Base-by-base conservation (phyloP, 768 basidiomycete species). In the Kwoniella shandongensis region DNA sequence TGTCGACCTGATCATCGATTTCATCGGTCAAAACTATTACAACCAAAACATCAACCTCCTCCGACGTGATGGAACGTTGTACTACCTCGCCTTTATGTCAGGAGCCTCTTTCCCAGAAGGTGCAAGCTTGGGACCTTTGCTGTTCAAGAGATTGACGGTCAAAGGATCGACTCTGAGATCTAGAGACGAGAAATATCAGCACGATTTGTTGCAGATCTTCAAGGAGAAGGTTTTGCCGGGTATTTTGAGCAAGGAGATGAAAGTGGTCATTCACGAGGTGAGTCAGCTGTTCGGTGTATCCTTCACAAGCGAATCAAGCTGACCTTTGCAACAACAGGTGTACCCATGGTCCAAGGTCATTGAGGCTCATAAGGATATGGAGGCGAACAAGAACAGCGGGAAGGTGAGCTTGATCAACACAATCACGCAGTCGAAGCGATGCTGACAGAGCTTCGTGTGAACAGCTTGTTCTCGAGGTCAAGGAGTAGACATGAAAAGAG, bases 121-220 rank as follows among this genome's bases (percentile, higher is more conserved):
- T 8, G 59, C 70, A 2, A 59, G 86, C 73, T 78, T 96, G 44
- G 67, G 66, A 4, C 85, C 85, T 10, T 83, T 96, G 51, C 79
- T 94, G 55, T 85, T 80, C 76, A 97, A 93, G 78, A 85, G 91
- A 17, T 83, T 96, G 48, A 85, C 86, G 23, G 86, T 97, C 48
- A 86, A 91, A 76, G 91, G 92, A 20, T 89, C 89, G 20, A 94
- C 91, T 1, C 79, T 96, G 27, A 85, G 91, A 22, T 84, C 86
- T 27, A 84, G 89, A 42, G 82, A 83, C 23, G 67, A 80, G n/a
- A 79, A 81, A 61, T 96, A 94, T 75, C 91, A 96, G 76, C 80
- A 82, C 3, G 82, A 87, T 20, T 80, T 94, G 4, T 62, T 80
- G 27, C 57, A 66, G n/a, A 83, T 83, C 54, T 88, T 92, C 70